Base-by-base conservation (phyloP, 192 early-diverging fungal species). In the Thamnidium elegans region DNA sequence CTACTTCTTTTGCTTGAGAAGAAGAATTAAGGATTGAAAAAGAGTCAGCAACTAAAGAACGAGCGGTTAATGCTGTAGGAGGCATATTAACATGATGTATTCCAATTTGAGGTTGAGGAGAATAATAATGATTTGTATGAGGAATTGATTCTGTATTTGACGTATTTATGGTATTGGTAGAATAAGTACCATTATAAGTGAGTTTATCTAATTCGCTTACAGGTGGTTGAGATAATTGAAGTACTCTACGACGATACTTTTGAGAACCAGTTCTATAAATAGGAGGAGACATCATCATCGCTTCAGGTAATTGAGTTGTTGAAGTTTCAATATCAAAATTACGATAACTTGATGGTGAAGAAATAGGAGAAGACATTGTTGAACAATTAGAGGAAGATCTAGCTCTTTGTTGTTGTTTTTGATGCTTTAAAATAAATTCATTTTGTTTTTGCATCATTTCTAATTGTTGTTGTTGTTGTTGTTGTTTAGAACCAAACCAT, bases 401-500 rank as follows among this genome's bases (percentile, higher is more conserved):
- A 17, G 46, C 47, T 26, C 45, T 39, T 13, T 23, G 39, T 36
- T 30, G 15, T 39, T 56, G 19, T 17, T 43, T 21, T 44, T 39
- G 36, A 39, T 39, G 36, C 36, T 39, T 39, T 39, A 39, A 39
- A 10, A 39, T 39, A 6, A 39, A 39, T 6, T 39, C 36, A 39
- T 39, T 39, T 39, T 39, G 36, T 39, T 39, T 39, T 6, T 39
- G 36, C 36, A 39, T 34, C 4, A 46, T 43, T 51, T 43, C 51
- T 43, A 44, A 55, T 19, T 48, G 55, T 39, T 55, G 53, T 31
- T 54, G 51, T 42, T 44, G 45, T 17, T 44, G 46, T 30, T 46
- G 46, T 48, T 69, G 26, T 50, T n/a, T 48, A 21, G 39, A 20
- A 8, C 54, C 69, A 58, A 73, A 73, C 71, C 66, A 73, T 23